These are phyloP conservation scores for Trichophaea hybrida DNA, from an alignment of 2,329 filamentous ascomycete species.

Conservation along the genomic window DNA sequence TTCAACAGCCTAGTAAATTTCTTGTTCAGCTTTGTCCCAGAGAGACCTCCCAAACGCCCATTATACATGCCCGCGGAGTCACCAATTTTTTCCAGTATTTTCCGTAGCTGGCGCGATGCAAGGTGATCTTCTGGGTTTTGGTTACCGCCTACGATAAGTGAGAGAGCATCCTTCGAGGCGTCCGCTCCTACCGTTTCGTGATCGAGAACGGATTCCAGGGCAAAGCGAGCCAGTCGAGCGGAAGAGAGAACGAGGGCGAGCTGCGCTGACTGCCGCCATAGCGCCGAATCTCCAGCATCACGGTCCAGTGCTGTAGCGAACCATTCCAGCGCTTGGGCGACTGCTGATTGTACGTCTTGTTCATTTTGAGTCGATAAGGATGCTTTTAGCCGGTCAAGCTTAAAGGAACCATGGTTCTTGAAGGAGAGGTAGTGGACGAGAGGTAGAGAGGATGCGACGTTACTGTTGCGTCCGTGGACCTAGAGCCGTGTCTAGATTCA, in stretches of 20 bases:
- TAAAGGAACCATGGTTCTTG: slow-evolving; percentile 89
- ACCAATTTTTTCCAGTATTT: slow-evolving; percentile 19
- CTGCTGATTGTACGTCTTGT: slow-evolving; percentile 27
- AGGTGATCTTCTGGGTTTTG: slow-evolving; percentile 26
- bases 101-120: slow-evolving; percentile 23
- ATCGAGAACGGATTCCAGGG: slow-evolving; percentile 25
- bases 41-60: slow-evolving; percentile 9
- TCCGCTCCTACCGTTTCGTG: slow-evolving; percentile 19
- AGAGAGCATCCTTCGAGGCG: slow-evolving; percentile 14
- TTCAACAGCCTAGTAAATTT: slow-evolving; percentile 17
- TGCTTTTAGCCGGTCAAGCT: slow-evolving; percentile 50
- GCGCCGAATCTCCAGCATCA: slow-evolving; percentile 24
- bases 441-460: slow-evolving; percentile 26
- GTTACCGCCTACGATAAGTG: slow-evolving; percentile 16
- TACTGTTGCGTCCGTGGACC: slow-evolving; percentile 14
- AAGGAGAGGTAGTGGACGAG: slow-evolving; percentile 74
- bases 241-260: slow-evolving; percentile 24
- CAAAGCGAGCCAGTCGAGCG: slow-evolving; percentile 24
- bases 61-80: slow-evolving; percentile 11
- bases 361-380: slow-evolving; percentile 32
- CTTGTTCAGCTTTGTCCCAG: slow-evolving; percentile 15
- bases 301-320: slow-evolving; percentile 24
- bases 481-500: neutral
- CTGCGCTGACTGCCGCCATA: slow-evolving; percentile 27
- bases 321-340: slow-evolving; percentile 25